Evolutionary conservation across 495 filamentous ascomycete genomes (phyloP), one percentile per base, ranked within the genome.

Genomic region (Podospora pseudocomata): DNA sequence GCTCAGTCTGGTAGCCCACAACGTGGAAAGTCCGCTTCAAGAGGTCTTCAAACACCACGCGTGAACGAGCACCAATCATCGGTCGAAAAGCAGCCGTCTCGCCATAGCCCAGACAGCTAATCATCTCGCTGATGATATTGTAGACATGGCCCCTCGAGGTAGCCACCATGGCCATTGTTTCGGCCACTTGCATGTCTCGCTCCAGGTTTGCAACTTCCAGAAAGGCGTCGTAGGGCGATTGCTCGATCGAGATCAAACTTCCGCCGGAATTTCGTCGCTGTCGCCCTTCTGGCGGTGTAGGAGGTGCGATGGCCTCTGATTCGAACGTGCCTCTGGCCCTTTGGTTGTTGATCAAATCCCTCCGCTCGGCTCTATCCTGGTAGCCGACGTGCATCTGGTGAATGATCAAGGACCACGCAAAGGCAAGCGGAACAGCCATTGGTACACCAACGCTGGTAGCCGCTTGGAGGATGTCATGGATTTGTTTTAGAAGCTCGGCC

Each of bases 391-490:
- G 83, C 81, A 93, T 86, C 6, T 84, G 84, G 69, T 92, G 83
- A n/a, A 92, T 77, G 20, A 96, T 84, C 61, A 93, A 76, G 11
- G 88, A 85, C 93, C 92, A 97, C 9, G 91, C 86, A 65, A 93
- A 90, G 27, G 89, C 82, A 27, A 89, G 86, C 13, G 91, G 91
- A 63, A 84, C 88, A 2, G 89, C 89, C 20, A 84, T 83, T 23
- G 67, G 72, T 11, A 81, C 68, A n/a, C 78, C 78, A 0, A 76
- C 71, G 15, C 79, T 75, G 56, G 84, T 80, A 4, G 87, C 87
- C 20, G 76, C 73, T 30, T 80, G 77, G 4, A 94, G 75, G 20
- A 88, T 84, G 54, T 85, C 83, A 70, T 91, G 91, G 16, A 96
- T 84, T 62, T 88, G 81, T 20, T 82, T 80, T 55, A 94, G 81